Evolutionary conservation across 805 yeast species (phyloP).

Genomic region (Spencermartinsiella europaea): DNA sequence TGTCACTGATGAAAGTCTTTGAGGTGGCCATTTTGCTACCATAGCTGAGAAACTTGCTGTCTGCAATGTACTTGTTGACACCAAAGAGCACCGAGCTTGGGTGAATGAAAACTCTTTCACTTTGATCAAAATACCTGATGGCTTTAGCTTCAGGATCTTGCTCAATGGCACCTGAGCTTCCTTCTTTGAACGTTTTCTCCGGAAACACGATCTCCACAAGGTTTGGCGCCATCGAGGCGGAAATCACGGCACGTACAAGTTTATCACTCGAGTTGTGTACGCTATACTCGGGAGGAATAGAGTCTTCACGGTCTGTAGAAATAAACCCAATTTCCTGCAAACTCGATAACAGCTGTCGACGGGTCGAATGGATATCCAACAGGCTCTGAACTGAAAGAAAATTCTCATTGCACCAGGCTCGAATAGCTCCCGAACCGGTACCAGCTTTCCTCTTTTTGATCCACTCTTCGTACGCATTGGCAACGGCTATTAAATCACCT

Average conservation of each 20-base stretch:
- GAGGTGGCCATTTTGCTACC: conserved; percentile 52
- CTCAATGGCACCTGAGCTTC: conserved; percentile 74
- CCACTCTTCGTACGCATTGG: conserved; percentile 56
- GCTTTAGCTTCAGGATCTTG: conserved; percentile 76
- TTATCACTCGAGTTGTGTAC: conserved; percentile 46
- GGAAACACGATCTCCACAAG: conserved; percentile 78
- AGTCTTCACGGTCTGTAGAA: conserved; percentile 45
- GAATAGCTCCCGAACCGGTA: conserved; percentile 28
- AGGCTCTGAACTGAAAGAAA: conserved; percentile 57
- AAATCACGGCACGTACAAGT: conserved; percentile 59
- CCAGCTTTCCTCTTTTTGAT: conserved; percentile 23
- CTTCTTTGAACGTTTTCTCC: conserved; percentile 65
- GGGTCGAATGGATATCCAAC: conserved; percentile 65
- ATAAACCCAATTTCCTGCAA: conserved; percentile 75
- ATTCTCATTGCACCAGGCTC: conserved; percentile 51
- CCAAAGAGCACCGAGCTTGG: conserved; percentile 78
- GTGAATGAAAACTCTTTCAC: conserved; percentile 76
- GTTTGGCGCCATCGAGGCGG: conserved; percentile 81
- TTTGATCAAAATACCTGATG: conserved; percentile 68
- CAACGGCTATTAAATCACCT: conserved; percentile 75
- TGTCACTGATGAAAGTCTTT: conserved; percentile 63
- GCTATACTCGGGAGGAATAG: conserved; percentile 36
- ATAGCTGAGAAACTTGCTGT: conserved; percentile 53
- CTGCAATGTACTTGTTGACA: conserved; percentile 35
- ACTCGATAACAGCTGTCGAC: conserved; percentile 63